These are phyloP conservation scores for Cenococcum geophilum DNA, from an alignment of 495 filamentous ascomycete genomes.

Conservation along the genomic window DNA sequence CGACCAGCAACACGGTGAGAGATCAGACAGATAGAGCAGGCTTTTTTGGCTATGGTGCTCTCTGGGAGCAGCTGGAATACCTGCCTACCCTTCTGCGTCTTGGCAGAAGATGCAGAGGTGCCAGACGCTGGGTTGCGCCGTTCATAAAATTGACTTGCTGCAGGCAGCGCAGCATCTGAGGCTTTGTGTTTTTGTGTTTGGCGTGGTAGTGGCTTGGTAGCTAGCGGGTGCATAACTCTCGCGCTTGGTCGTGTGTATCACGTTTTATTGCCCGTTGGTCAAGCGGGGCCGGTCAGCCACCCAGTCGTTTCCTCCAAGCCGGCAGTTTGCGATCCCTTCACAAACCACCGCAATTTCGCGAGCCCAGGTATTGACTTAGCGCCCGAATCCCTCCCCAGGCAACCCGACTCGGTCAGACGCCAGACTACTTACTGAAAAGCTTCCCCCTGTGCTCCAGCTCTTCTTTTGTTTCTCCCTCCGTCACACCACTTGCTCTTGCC, in stretches of 20 bases:
- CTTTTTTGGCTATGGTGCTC: too few relatives aligned
- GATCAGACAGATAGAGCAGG: too few relatives aligned
- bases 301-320: background rate
- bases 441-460: slow-evolving; percentile 3
- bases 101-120: too few relatives aligned
- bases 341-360: background rate
- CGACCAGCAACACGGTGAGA: too few relatives aligned
- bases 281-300: slow-evolving; percentile 1
- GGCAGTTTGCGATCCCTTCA: slow-evolving; percentile 2
- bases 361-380: background rate
- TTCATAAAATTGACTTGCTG: too few relatives aligned
- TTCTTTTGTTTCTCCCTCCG: slow-evolving; percentile 1
- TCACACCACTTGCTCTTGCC: slow-evolving; percentile 2
- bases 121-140: too few relatives aligned
- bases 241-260: background rate
- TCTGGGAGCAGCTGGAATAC: too few relatives aligned
- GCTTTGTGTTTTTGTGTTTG: too few relatives aligned
- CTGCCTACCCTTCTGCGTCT: too few relatives aligned
- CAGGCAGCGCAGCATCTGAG: too few relatives aligned
- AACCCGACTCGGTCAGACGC: slow-evolving; percentile 3
- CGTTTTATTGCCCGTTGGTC: background rate
- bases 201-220: too few relatives aligned
- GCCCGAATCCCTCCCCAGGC: slow-evolving; percentile 3
- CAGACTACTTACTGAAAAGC: background rate
- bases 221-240: background rate